Percentiles rank a stretch among this genome's conserved stretches.
phyloP scores from a whole-genome alignment of 116 monocot genomes.

The Zostera marina region DNA sequence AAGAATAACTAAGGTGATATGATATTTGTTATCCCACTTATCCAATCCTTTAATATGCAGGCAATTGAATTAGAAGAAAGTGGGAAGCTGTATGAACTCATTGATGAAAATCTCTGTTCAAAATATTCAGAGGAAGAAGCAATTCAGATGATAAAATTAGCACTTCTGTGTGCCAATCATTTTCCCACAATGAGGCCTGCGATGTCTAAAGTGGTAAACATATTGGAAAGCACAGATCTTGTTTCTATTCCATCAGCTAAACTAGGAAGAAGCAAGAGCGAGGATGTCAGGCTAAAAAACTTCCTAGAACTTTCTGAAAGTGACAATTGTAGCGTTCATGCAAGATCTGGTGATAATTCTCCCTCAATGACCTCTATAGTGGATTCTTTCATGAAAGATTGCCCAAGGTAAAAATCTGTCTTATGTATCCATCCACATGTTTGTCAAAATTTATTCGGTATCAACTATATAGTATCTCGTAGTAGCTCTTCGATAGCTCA shows the following conservation, averaged over 20 bases:
- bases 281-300: neutral
- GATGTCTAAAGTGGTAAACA: conserved; percentile 1
- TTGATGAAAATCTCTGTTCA: neutral
- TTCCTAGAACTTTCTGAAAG: neutral
- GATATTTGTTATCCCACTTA: neutral
- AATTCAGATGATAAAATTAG: neutral
- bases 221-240: neutral
- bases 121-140: neutral
- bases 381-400: neutral
- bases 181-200: neutral
- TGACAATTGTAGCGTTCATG: neutral
- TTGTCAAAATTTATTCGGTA: too few relatives aligned
- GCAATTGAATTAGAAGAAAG: neutral
- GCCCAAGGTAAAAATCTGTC: too few relatives aligned
- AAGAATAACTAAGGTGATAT: neutral
- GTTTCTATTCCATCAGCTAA: neutral
- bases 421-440: too few relatives aligned
- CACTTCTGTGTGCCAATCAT: neutral
- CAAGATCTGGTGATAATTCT: neutral
- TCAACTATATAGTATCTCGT: too few relatives aligned
- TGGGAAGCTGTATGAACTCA: neutral
- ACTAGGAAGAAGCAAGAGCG: neutral
- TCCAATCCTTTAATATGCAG: neutral
- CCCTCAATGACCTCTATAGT: neutral
- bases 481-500: too few relatives aligned